Conservation (phyloP, 495 filamentous ascomycete genomes). For the Penicillium coprophilum region DNA sequence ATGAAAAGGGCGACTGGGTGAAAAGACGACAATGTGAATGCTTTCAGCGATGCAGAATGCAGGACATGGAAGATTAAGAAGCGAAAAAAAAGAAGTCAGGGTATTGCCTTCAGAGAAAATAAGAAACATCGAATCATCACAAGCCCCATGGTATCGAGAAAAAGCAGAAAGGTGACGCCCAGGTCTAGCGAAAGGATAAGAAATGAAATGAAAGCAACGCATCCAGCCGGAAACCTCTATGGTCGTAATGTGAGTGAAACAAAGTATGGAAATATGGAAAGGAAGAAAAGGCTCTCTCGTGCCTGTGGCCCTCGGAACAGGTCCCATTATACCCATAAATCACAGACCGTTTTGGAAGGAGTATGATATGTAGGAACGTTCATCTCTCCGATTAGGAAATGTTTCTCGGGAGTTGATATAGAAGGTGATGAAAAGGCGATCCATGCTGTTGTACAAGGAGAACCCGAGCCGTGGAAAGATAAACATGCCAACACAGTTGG, state of each 20-base stretch:
- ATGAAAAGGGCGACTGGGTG: conserved; percentile 13
- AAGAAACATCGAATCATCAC: conserved; percentile 33
- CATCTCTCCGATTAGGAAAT: conserved; percentile 16
- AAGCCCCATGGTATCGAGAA: conserved; percentile 37
- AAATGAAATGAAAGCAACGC: conserved; percentile 38
- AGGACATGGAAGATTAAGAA: conserved; percentile 21
- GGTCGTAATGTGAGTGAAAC: conserved; percentile 38
- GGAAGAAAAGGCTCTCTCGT: conserved; percentile 22
- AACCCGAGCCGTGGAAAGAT: not conserved
- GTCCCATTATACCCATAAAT: conserved; percentile 26
- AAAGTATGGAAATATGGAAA: conserved; percentile 23
- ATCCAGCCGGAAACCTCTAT: conserved; percentile 49
- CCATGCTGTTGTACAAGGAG: conserved; percentile 47
- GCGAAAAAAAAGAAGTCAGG: conserved; percentile 17
- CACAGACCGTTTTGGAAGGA: conserved; percentile 14
- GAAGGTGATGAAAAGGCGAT: conserved; percentile 23
- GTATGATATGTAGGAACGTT: conserved; percentile 10
- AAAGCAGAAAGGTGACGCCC: conserved; percentile 35
- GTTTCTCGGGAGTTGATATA: conserved; percentile 22
- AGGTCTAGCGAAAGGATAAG: conserved; percentile 45
- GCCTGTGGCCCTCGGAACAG: conserved; percentile 28
- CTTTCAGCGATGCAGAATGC: conserved; percentile 25
- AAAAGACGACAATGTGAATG: conserved; percentile 11
- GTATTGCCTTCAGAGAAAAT: conserved; percentile 14
- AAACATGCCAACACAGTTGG: conserved; percentile 24